Evolutionary conservation across 805 yeast genomes (phyloP).

Genomic region (Brettanomyces nanus): DNA sequence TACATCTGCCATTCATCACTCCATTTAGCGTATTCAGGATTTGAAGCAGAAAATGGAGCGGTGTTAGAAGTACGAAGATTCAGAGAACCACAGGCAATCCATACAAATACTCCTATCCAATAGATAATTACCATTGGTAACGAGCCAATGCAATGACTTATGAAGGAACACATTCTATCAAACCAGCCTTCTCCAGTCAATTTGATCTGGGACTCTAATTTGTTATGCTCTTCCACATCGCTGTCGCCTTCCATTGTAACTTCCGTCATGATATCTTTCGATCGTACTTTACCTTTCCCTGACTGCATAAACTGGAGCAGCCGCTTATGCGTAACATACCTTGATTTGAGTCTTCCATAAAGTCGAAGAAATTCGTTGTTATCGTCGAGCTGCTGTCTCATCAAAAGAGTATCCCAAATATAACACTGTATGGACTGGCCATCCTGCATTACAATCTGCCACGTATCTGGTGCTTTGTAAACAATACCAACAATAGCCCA

Average conservation of each 20-base stretch:
- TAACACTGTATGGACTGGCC: slow-evolving; percentile 33
- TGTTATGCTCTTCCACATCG: not conserved
- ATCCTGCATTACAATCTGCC: slow-evolving; percentile 36
- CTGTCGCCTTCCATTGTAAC: too few relatives aligned
- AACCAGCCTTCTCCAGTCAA: slow-evolving; percentile 25
- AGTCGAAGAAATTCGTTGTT: slow-evolving; percentile 20
- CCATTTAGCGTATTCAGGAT: slow-evolving; percentile 16
- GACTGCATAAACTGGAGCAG: slow-evolving; percentile 5
- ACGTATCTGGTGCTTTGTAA: slow-evolving; percentile 24
- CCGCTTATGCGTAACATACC: slow-evolving; percentile 18
- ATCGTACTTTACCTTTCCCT: not conserved
- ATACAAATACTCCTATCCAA: slow-evolving; percentile 31
- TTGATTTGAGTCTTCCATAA: slow-evolving; percentile 23
- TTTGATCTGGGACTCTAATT: too few relatives aligned
- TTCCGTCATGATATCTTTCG: not conserved
- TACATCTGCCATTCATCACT: slow-evolving; percentile 33
- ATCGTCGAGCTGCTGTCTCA: slow-evolving; percentile 30
- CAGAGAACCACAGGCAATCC: slow-evolving; percentile 31
- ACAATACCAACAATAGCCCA: slow-evolving; percentile 19
- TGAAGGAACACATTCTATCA: slow-evolving; percentile 24
- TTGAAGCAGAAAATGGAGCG: slow-evolving; percentile 5
- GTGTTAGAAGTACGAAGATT: slow-evolving; percentile 9
- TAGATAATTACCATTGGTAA: slow-evolving; percentile 24
- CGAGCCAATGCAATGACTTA: slow-evolving; percentile 25
- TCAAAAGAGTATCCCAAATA: slow-evolving; percentile 32